Conservation (phyloP, 164 flowering plant genomes). For the Houttuynia cordata region DNA sequence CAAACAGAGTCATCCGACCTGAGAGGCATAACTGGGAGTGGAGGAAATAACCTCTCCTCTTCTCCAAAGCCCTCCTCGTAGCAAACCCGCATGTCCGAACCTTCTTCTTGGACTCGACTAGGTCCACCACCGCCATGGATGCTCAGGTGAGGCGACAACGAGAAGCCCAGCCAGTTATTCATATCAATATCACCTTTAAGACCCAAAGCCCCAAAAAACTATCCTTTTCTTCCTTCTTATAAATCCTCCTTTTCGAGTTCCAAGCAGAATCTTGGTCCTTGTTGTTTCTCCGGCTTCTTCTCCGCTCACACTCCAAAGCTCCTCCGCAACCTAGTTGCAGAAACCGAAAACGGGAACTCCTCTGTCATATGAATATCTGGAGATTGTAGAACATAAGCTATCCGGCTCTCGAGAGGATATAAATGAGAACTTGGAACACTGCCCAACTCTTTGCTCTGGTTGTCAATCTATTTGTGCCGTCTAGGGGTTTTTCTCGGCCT, state of each 20-base stretch:
- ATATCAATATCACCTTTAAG: constrained; percentile 11
- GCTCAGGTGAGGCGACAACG: constrained; percentile 52
- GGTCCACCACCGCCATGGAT: constrained; percentile 6
- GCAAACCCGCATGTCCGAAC: background rate
- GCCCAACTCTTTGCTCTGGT: too few species aligned
- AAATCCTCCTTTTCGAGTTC: background rate
- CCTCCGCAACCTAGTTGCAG: constrained; percentile 1
- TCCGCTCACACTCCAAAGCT: constrained; percentile 10
- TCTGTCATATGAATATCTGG: constrained; percentile 1
- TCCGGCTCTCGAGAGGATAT: background rate
- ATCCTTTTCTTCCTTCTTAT: background rate
- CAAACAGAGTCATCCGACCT: constrained; percentile 59
- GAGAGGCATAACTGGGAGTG: constrained; percentile 42
- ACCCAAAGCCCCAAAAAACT: constrained; percentile 5
- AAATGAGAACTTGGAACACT: background rate
- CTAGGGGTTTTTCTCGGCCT: too few species aligned
- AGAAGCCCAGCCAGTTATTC: constrained; percentile 75
- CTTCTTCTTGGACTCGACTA: constrained; percentile 4
- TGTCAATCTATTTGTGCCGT: background rate
- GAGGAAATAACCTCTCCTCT: constrained; percentile 11
- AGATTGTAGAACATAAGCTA: background rate
- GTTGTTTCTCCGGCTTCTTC: background rate
- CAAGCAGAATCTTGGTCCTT: too few species aligned
- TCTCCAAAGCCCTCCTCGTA: constrained; percentile 16
- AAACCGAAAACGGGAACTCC: constrained; percentile 4